Base-by-base conservation (phyloP, 108 stramenopile species). In the Thalassiosira profunda region DNA sequence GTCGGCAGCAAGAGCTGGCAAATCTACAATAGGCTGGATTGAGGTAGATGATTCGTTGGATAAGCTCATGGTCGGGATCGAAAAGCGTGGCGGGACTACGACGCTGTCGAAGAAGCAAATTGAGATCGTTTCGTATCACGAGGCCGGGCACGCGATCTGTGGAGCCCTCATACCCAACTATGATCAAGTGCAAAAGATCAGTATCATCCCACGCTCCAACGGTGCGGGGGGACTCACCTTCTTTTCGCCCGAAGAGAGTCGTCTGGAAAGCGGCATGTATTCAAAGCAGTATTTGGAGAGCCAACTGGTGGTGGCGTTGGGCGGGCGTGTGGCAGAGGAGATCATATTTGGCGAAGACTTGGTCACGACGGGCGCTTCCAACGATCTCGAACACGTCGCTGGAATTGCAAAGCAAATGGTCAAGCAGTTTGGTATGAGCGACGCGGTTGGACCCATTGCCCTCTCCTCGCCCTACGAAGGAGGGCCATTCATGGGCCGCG, bases 261-360 rank as follows among this genome's bases (percentile, higher is more conserved):
- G 96, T 56, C 60, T 98, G 23, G 97, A 98, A 69, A 82, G 85
- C 38, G 94, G 95, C 10, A 85, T 97, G 82, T 97, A 96, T 90
- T 84, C 87, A 46, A 82, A 79, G 35, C 93, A 97, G 71, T 97
- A 97, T 79, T 70, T 98, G 43, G 94, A 97, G 67, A 97, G 93
- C 70, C 97, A 85, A 69, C 84, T 83, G 28, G 96, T 89, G 58
- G 97, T 99, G 24, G 97, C 97, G 2, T 80, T 98, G 6, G 99
- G 98, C 30, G 99, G 99, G 24, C 97, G 98, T 49, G 79, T 97
- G 23, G 99, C 99, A 6, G 99, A 99, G 81, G 97, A 99, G 77
- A 55, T 99, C 34, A 93, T 98, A 33, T 98, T 90, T 74, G 98
- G 99, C 29, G 86, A 95, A 47, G 96, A 97, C 58, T 67, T 90